A percentile compares a stretch with the other conserved stretches of the same genome.
Conservation (phyloP, 176 grass and related monocot genomes). For the Themeda triandra region DNA sequence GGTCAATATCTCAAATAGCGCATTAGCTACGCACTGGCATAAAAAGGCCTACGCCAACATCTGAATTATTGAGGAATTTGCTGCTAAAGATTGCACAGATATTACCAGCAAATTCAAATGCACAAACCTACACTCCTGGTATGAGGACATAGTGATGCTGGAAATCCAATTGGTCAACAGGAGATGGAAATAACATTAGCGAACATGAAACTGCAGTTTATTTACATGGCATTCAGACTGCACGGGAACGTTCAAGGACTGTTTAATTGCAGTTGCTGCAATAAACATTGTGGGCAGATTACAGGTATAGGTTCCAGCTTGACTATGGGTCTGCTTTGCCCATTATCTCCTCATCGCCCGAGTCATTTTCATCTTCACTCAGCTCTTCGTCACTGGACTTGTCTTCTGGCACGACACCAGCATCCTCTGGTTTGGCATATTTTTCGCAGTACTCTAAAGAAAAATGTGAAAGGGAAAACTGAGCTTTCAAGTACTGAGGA, state of each 20-base stretch:
- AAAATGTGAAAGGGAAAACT: background rate
- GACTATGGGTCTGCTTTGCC: slow-evolving; percentile 63
- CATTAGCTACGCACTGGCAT: background rate
- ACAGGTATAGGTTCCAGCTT: background rate
- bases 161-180: slow-evolving; percentile 8
- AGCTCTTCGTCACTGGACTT: slow-evolving; percentile 71
- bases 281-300: slow-evolving; percentile 15
- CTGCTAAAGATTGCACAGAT: background rate
- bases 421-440: slow-evolving; percentile 75
- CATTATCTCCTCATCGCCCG: slow-evolving; percentile 55
- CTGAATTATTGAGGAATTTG: background rate
- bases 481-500: background rate
- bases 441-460: slow-evolving; percentile 65
- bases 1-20: background rate
- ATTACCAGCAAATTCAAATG: background rate
- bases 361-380: slow-evolving; percentile 71
- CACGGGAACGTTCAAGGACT: background rate
- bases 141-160: background rate
- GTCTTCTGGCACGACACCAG: slow-evolving; percentile 49
- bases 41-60: background rate
- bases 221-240: slow-evolving; percentile 45
- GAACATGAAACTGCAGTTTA: slow-evolving; percentile 30
- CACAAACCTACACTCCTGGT: background rate
- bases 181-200: slow-evolving; percentile 15
- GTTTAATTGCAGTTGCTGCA: slow-evolving; percentile 45